Base-by-base conservation (phyloP, 768 basidiomycete species). In the Agaricus sinodeliciosus region DNA sequence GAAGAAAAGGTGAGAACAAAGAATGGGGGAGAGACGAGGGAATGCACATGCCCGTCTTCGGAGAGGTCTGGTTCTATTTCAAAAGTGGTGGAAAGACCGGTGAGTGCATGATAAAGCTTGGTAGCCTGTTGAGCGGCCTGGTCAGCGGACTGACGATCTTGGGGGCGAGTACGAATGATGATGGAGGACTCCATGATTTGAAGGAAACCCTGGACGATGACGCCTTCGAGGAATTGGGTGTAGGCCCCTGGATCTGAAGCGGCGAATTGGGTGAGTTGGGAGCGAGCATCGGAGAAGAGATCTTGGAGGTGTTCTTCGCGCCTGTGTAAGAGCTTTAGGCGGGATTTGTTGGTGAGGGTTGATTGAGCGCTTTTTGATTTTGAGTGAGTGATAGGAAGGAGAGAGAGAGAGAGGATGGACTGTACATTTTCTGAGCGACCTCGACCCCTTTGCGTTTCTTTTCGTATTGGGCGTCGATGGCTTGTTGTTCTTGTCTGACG, bases 381-480 rank as follows among this genome's bases (percentile, higher is more conserved):
- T 36, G 15, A 25, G n/a, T 37, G 49, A n/a, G 44, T 41, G 28
- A 62, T 27, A 48, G 54, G 9, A 28, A 43, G 19, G 35, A 25
- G 28, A 26, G 49, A 16, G 39, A 8, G 35, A 22, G 18, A 49
- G 22, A 57, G 12, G 19, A 12, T 3, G 15, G 16, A 71, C 84
- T 55, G 63, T 31, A 95, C 95, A 99, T 98, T 78, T 96, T 98
- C 78, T 94, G 92, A 35, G 93, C 82, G 15, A 92, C 85, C 65
- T 98, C 92, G 11, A 84, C 87, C 53, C 88, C 89, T 70, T 99
- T 99, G 63, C 81, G 81, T 74, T 92, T 97, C 84, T 96, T 95
- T 71, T 97, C 95, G 65, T 85, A 93, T 58, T 87, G 85, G 6
- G 88, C 84, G 65, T 99, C 96, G 64, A 99, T 96, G 12, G 93